Percentiles rank a stretch among this genome's conserved stretches.
Conservation (phyloP, 1,284 basidiomycete species). For the Exobasidium rhododendri region DNA sequence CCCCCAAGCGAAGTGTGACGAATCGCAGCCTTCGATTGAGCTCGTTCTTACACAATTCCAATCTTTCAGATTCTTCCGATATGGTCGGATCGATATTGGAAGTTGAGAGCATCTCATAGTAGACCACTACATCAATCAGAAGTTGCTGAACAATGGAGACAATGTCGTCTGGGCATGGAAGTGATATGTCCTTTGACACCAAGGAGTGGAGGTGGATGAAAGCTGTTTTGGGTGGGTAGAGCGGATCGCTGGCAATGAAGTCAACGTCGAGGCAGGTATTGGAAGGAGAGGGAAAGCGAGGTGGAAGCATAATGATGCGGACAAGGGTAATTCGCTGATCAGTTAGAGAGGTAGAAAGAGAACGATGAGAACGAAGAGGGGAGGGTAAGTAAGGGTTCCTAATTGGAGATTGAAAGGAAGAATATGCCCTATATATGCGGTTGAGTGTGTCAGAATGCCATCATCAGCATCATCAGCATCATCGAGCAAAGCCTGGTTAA, state of each 20-base stretch:
- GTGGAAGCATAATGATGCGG: not conserved
- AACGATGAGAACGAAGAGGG: not conserved
- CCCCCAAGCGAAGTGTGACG: not conserved
- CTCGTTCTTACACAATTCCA: not conserved
- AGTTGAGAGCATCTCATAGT: not conserved
- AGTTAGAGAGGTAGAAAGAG: not conserved
- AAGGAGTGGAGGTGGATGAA: slow-evolving; percentile 5
- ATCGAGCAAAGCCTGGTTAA: too few relatives aligned
- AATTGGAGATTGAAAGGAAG: too few relatives aligned
- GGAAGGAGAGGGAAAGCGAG: not conserved
- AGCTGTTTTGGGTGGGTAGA: not conserved
- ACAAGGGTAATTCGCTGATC: not conserved
- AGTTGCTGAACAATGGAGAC: not conserved
- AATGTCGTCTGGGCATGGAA: not conserved
- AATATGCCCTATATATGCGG: too few relatives aligned
- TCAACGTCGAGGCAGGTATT: not conserved
- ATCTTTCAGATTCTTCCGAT: not conserved
- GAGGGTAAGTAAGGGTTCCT: not conserved
- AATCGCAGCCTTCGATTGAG: not conserved
- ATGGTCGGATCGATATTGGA: not conserved
- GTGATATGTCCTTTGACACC: not conserved
- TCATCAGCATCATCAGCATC: too few relatives aligned
- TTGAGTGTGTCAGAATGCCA: too few relatives aligned
- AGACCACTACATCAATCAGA: not conserved
- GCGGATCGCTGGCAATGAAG: not conserved